A percentile compares a stretch with the other conserved stretches of the same genome.
Evolutionary conservation across 352 stramenopile genomes (phyloP).

Genomic region (Phytophthora palmivora): DNA sequence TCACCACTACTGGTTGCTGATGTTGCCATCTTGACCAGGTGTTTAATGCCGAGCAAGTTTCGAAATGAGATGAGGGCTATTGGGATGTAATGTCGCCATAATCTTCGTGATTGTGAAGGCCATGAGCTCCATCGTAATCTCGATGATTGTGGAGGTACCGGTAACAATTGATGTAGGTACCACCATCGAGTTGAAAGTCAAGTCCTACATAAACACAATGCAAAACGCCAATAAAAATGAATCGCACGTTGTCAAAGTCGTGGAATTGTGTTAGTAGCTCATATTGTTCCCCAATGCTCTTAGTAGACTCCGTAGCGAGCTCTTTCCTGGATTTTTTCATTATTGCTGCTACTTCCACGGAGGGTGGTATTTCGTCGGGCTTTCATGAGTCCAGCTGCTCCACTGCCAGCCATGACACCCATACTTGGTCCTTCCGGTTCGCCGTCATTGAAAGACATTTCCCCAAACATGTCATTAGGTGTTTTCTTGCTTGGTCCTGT

Average conservation of each 20-base stretch:
- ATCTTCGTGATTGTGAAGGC: conserved; percentile 24
- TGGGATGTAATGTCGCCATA: conserved; percentile 7
- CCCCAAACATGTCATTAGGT: conserved; percentile 13
- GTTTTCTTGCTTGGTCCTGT: conserved; percentile 30
- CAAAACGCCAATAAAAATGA: not conserved
- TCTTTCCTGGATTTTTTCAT: conserved; percentile 31
- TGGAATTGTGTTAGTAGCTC: conserved; percentile 7
- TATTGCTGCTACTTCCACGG: conserved; percentile 55
- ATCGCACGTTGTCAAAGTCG: not conserved
- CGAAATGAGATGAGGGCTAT: conserved; percentile 7
- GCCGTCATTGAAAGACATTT: conserved; percentile 34
- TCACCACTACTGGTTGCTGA: not conserved
- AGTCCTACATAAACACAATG: conserved; percentile 4
- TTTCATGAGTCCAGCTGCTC: conserved; percentile 72
- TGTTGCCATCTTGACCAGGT: conserved; percentile 7
- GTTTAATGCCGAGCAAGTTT: conserved; percentile 4
- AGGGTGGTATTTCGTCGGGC: conserved; percentile 65
- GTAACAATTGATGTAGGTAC: no score
- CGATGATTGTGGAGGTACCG: conserved; percentile 8
- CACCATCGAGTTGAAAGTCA: not conserved
- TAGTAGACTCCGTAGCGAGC: conserved; percentile 27
- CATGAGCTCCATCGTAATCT: conserved; percentile 2
- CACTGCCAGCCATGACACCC: conserved; percentile 47
- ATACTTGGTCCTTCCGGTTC: conserved; percentile 32
- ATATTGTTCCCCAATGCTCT: not conserved